phyloP scores from a whole-genome alignment of 1,284 basidiomycete species.

The Coniferiporia sulphurascens region DNA sequence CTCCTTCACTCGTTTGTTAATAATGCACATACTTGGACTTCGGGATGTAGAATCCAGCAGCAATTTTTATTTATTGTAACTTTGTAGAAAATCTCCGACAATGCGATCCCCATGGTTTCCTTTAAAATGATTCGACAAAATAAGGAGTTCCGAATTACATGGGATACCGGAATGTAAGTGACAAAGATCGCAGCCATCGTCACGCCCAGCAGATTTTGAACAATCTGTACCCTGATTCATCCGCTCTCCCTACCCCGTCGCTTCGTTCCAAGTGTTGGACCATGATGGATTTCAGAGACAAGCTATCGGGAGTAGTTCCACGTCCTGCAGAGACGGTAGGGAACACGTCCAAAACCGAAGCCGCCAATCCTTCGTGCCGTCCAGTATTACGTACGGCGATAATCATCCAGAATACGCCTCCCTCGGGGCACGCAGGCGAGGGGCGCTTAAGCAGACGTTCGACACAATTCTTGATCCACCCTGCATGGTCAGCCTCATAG shows the following conservation, averaged over 20 bases:
- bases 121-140: neutral
- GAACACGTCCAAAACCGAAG: conserved; percentile 58
- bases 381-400: conserved; percentile 65
- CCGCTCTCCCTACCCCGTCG: conserved; percentile 56
- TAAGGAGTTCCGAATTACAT: neutral
- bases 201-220: conserved; percentile 63
- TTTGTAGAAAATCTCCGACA: conserved; percentile 5
- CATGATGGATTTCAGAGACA: conserved; percentile 39
- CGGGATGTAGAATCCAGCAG: neutral
- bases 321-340: conserved; percentile 20
- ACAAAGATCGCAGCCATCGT: neutral
- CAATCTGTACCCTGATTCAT: conserved; percentile 63
- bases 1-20: neutral
- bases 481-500: conserved; percentile 62
- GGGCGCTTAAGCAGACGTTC: conserved; percentile 41
- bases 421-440: conserved; percentile 11
- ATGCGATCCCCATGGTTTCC: neutral
- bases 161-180: neutral
- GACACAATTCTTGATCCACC: conserved; percentile 60
- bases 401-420: conserved; percentile 66
- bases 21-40: conserved; percentile 1
- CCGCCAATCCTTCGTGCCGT: conserved; percentile 57
- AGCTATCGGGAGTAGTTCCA: neutral
- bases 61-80: conserved; percentile 4
- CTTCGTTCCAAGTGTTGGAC: conserved; percentile 42